phyloP scores from a whole-genome alignment of 169 alveolate genomes.

The Plasmodium vivax region DNA sequence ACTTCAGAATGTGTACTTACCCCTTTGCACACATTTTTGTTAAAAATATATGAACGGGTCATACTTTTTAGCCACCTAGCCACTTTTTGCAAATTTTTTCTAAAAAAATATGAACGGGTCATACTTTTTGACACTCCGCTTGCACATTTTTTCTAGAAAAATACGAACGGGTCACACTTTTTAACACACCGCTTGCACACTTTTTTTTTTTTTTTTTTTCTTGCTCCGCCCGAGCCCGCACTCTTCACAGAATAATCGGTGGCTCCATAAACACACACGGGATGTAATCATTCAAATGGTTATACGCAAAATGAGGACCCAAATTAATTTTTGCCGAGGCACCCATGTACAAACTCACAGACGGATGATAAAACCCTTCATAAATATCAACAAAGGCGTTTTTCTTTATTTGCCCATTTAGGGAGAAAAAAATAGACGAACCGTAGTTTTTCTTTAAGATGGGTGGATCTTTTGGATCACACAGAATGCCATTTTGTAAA shows the following conservation, averaged over 20 bases:
- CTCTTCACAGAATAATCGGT: conserved; percentile 70
- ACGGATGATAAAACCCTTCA: conserved; percentile 89
- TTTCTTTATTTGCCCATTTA: conserved; percentile 85
- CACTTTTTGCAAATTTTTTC: too few relatives aligned
- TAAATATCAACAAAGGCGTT: conserved; percentile 77
- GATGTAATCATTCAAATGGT: conserved; percentile 76
- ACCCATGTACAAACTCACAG: conserved; percentile 90
- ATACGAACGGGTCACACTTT: background rate
- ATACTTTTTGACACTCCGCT: too few relatives aligned
- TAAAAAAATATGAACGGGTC: background rate
- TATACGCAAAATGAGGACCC: conserved; percentile 80
- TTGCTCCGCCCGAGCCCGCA: background rate
- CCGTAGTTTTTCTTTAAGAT: conserved; percentile 73
- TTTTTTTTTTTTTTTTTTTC: conserved; percentile 1
- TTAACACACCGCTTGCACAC: background rate
- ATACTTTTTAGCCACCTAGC: too few relatives aligned
- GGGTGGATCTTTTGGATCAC: conserved; percentile 88
- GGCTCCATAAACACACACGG: conserved; percentile 81
- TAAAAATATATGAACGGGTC: too few relatives aligned
- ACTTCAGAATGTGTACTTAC: background rate
- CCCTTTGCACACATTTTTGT: background rate
- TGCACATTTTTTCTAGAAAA: background rate
- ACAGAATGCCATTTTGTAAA: conserved; percentile 87
- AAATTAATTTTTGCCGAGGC: conserved; percentile 83
- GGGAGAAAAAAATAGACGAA: conserved; percentile 85